Evolutionary conservation across 306 rosid species (phyloP).

Genomic region (Canavalia ensiformis): DNA sequence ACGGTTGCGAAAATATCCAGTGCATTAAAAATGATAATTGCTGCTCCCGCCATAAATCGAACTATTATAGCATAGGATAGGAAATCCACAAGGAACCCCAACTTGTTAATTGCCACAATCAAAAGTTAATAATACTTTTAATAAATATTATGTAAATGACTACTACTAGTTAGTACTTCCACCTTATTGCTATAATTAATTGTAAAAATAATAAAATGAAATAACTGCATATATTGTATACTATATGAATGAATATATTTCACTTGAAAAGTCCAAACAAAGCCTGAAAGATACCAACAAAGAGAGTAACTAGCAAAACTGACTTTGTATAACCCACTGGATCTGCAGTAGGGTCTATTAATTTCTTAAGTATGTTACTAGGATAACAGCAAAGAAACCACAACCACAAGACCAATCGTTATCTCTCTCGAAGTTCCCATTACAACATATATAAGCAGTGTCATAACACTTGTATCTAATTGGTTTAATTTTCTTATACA

Average conservation of each 20-base stretch:
- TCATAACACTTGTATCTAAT: conserved; percentile 87
- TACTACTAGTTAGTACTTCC: neutral
- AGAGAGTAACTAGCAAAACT: conserved; percentile 75
- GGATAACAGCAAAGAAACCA: conserved; percentile 78
- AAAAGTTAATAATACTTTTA: neutral
- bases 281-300: conserved; percentile 84
- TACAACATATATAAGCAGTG: conserved; percentile 87
- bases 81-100: conserved; percentile 81
- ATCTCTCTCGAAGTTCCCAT: conserved; percentile 89
- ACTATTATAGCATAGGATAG: conserved; percentile 77
- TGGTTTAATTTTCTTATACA: conserved; percentile 6
- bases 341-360: conserved; percentile 67
- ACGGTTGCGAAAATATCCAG: too few relatives aligned
- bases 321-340: conserved; percentile 73
- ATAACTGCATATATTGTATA: neutral
- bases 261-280: conserved; percentile 79
- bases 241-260: neutral
- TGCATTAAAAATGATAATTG: conserved; percentile 75
- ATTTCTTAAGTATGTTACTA: conserved; percentile 67
- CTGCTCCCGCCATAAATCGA: conserved; percentile 83
- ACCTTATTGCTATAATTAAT: neutral
- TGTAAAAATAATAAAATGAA: neutral
- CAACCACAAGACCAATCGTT: conserved; percentile 92
- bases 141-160: neutral
- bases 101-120: conserved; percentile 47